Base-by-base conservation (phyloP, 139 green algal species). In the Ostreobium quekettii region DNA sequence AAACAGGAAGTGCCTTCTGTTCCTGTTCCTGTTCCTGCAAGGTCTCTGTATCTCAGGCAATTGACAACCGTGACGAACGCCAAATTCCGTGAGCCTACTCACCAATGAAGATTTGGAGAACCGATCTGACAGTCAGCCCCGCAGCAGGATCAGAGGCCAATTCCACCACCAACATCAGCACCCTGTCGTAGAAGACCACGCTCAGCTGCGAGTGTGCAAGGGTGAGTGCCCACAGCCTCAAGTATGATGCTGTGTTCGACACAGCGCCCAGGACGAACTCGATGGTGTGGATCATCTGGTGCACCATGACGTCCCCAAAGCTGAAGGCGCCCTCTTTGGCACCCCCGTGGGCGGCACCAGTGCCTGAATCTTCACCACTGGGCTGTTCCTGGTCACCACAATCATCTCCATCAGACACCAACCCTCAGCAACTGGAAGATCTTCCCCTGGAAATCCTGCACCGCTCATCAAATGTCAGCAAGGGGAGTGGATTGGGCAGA, bases 231-330 rank as follows among this genome's bases (percentile, higher is more conserved):
- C 93, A 99, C 62, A 99, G 84, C 30, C 93, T 91, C 65, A 99
- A 83, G 79, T 99, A 99, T n/a, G 82, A 93, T 29, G 93, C 93
- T 4, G 93, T 99, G 86, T 99, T 99, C 71, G 85, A 95, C n/a
- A 99, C 88, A 26, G 93, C 92, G 3, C 93, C 93, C 72, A 99
- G 85, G 64, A 97, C 93, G 76, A 99, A 99, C 84, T 99, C 93
- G 36, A 99, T 98, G 15, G 93, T 97, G 84, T 99, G 93, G 75
- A 92, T 90, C 80, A 90, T 91, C 82, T 96, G 89, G 74, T 96
- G 91, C 69, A 96, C 90, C 64, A 92, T 76, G 38, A 92, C 69
- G 66, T 97, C 89, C 0, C 79, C 69, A 74, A 94, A 96, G 3
- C 96, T 85, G 76, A 99, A 99, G 30, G 95, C 87, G 63, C 92